Conservation (phyloP, 2,329 filamentous ascomycete genomes). For the Penicillium sp. region DNA sequence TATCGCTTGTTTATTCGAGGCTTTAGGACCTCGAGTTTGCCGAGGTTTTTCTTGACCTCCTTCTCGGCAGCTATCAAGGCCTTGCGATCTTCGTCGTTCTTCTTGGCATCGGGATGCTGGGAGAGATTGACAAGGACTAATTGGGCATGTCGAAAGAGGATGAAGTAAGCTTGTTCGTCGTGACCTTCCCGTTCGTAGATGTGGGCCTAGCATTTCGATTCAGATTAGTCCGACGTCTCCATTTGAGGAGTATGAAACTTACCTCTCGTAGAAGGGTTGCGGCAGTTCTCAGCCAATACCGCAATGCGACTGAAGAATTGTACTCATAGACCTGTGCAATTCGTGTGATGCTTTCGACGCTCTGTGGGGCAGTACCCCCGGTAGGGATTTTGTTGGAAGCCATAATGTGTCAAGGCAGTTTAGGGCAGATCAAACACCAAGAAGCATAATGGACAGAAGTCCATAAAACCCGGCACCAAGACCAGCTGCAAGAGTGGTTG, state of each 20-base stretch:
- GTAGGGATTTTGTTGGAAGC: constrained; percentile 31
- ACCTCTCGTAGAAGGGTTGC: constrained; percentile 81
- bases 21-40: constrained; percentile 74
- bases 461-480: constrained; percentile 17
- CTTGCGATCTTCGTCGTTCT: constrained; percentile 60
- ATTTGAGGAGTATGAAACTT: constrained; percentile 24
- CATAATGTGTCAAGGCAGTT: constrained; percentile 20
- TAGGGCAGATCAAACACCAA: constrained; percentile 8
- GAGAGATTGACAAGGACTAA: constrained; percentile 77
- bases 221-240: neutral
- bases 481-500: constrained; percentile 17
- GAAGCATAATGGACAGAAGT: constrained; percentile 16
- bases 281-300: constrained; percentile 79
- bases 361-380: constrained; percentile 59
- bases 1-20: constrained; percentile 73
- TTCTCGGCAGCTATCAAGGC: constrained; percentile 59
- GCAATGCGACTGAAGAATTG: constrained; percentile 72
- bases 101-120: constrained; percentile 70
- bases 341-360: constrained; percentile 72
- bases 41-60: constrained; percentile 65
- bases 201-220: constrained; percentile 60
- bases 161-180: constrained; percentile 82
- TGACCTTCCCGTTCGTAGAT: constrained; percentile 87
- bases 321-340: constrained; percentile 81
- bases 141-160: constrained; percentile 84